Base-by-base conservation (phyloP, 2,329 filamentous ascomycete genomes). In the Trichoderma koningiopsis region DNA sequence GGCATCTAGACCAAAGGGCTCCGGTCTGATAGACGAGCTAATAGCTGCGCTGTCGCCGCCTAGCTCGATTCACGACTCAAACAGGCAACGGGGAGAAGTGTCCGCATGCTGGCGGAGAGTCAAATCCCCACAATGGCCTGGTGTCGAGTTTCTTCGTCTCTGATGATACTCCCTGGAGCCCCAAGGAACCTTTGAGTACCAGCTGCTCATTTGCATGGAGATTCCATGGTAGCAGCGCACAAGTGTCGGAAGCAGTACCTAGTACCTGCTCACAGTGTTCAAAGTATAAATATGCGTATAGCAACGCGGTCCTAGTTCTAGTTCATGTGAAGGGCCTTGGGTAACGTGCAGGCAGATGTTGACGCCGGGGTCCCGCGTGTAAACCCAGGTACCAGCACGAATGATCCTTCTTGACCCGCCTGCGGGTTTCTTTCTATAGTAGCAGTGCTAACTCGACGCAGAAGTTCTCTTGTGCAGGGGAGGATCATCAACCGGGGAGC, bases 301-400 rank as follows among this genome's bases (percentile, higher is more conserved):
- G 1, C 16, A 43, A 43, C 19, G 19, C 8, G n/a, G 19, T 10
- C 40, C 7, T 47, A 35, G 13, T 31, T 27, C 7, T 47, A 35
- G 13, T 31, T 27, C 31, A 6, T 6, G 33, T 35, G 14, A 68
- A 40, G 33, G 33, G 55, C 40, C 29, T 35, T 35, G 33, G 33
- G 33, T 33, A 33, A n/a, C 19, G 8, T 19, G 40, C 4, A 19
- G 40, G 62, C 37, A 63, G 60, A 55, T 55, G 60, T 47, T 49
- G 63, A 53, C 29, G 60, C 63, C 24, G 53, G 63, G 63, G 63
- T 66, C 63, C 53, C 63, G 53, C 63, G 53, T 66, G 63, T 47
- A 49, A 55, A 66, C 63, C 63, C 63, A 66, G 63, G 62, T 27
- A 65, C 62, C 47, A 47, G 64, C 56, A 68, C 19, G 40, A 19